phyloP scores from a whole-genome alignment of 2,329 filamentous ascomycete genomes.

The Colletotrichum sp. region DNA sequence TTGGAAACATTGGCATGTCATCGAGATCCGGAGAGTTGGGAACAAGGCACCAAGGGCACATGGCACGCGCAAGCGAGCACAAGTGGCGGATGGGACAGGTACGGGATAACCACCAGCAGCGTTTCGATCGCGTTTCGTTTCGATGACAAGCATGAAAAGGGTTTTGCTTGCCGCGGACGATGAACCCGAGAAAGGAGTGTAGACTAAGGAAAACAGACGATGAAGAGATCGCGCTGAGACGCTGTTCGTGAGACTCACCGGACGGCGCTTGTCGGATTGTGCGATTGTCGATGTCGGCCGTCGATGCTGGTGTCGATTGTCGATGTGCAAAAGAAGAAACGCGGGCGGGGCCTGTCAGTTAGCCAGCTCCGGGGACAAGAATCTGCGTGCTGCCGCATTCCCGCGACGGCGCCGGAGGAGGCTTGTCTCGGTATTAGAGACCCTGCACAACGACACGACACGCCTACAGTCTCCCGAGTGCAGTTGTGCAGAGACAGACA shows the following conservation, averaged over 20 bases:
- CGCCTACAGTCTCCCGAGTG: not conserved
- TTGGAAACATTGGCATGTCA: constrained; percentile 2
- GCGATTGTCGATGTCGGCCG: not conserved
- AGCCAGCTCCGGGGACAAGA: not conserved
- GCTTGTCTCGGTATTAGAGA: not conserved
- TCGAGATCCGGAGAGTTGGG: constrained; percentile 3
- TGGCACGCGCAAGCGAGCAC: not conserved
- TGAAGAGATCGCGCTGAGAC: not conserved
- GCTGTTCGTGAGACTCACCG: not conserved
- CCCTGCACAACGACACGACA: not conserved
- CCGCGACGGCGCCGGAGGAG: not conserved
- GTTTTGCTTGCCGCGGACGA: not conserved
- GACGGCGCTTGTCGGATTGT: not conserved
- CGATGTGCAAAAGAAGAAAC: not conserved
- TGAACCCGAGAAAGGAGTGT: not conserved
- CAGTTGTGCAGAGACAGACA: not conserved
- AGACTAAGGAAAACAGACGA: not conserved
- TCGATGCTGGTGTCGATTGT: not conserved
- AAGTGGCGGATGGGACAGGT: not conserved
- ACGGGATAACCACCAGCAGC: not conserved
- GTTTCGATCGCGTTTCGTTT: constrained; percentile 18
- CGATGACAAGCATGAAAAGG: not conserved
- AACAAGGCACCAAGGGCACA: not conserved
- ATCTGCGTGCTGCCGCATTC: not conserved
- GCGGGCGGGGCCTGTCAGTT: not conserved